Evolutionary conservation across 2,329 filamentous ascomycete species (phyloP).

Genomic region (Alternaria rosae): DNA sequence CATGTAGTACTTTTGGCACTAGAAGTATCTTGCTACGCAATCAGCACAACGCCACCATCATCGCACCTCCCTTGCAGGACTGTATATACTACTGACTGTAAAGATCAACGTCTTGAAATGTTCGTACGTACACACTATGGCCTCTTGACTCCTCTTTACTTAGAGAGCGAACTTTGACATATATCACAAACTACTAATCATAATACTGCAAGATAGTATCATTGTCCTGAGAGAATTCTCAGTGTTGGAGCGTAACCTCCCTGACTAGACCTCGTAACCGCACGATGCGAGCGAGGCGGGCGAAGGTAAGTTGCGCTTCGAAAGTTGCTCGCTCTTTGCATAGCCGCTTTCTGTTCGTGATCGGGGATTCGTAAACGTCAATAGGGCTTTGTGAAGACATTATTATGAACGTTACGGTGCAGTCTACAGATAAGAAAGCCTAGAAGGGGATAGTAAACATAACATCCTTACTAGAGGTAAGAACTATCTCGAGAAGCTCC

Average conservation of each 20-base stretch:
- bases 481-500: neutral
- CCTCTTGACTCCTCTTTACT: neutral
- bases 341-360: constrained; percentile 1
- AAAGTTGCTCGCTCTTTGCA: constrained; percentile 3
- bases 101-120: too few relatives aligned
- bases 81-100: too few relatives aligned
- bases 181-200: constrained; percentile 5
- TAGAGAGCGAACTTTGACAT: constrained; percentile 7
- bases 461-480: neutral
- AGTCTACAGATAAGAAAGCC: neutral
- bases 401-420: neutral
- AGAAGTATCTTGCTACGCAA: too few relatives aligned
- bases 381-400: constrained; percentile 1
- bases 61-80: too few relatives aligned
- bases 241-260: constrained; percentile 3
- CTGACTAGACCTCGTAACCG: constrained; percentile 3
- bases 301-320: constrained; percentile 1
- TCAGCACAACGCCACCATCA: too few relatives aligned
- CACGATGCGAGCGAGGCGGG: constrained; percentile 5
- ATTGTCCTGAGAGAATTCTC: constrained; percentile 4
- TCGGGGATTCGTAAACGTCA: constrained; percentile 1
- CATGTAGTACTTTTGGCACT: too few relatives aligned
- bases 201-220: constrained; percentile 5
- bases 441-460: constrained; percentile 4
- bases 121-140: too few relatives aligned